Percentiles rank a stretch among this genome's conserved stretches.
These are phyloP conservation scores for Malassezia sp. DNA, from an alignment of 1,284 basidiomycete genomes.

Conservation along the genomic window DNA sequence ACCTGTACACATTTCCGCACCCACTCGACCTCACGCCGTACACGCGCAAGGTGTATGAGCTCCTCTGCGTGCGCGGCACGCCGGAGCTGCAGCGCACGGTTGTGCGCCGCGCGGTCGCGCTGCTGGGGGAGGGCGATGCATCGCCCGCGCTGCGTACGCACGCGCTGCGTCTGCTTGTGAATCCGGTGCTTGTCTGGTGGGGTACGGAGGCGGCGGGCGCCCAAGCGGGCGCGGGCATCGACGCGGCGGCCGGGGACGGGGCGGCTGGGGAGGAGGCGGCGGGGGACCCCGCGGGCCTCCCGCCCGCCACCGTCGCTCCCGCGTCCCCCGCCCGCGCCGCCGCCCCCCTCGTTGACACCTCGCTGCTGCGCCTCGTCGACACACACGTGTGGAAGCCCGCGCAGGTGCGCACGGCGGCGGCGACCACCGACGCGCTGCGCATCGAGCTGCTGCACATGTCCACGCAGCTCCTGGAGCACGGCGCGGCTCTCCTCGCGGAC, in stretches of 20 bases:
- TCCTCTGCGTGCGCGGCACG: constrained; percentile 57
- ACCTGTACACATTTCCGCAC: constrained; percentile 67
- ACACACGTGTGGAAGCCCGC: constrained; percentile 69
- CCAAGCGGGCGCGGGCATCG: no score
- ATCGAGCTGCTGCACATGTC: constrained; percentile 87
- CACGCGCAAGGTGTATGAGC: constrained; percentile 78
- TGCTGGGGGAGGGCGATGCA: constrained; percentile 62
- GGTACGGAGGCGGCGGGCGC: constrained; percentile 47
- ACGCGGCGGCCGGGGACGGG: no score
- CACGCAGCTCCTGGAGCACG: constrained; percentile 75
- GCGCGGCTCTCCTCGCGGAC: constrained; percentile 54
- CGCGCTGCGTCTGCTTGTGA: constrained; percentile 75
- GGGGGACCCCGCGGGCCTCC: not conserved
- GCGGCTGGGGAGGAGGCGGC: constrained; percentile 5
- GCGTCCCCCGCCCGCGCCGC: not conserved
- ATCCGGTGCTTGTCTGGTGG: constrained; percentile 73
- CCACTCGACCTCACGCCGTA: constrained; percentile 66
- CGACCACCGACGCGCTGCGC: constrained; percentile 65
- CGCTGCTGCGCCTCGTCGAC: constrained; percentile 62
- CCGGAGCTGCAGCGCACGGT: constrained; percentile 66
- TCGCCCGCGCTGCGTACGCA: constrained; percentile 71
- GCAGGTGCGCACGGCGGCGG: constrained; percentile 49
- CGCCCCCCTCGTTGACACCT: constrained; percentile 57
- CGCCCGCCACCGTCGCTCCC: constrained; percentile 5
- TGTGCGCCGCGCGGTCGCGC: constrained; percentile 69